Percentiles rank a stretch among this genome's conserved stretches.
phyloP scores from a whole-genome alignment of 352 stramenopile genomes.

The Elongisporangium undulatum region DNA sequence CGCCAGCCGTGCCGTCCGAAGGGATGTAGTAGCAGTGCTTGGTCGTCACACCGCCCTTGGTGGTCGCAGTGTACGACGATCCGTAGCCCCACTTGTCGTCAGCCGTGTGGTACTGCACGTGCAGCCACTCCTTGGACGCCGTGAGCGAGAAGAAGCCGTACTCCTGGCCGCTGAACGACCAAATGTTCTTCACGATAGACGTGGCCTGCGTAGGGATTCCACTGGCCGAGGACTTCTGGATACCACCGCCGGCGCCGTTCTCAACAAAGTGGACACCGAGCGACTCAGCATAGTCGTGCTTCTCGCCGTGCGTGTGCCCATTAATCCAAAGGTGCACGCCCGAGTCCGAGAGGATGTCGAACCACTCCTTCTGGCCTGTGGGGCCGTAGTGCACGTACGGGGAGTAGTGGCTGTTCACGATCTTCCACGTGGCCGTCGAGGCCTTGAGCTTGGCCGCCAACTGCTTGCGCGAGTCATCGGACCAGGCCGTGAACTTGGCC shows the following conservation, averaged over 20 bases:
- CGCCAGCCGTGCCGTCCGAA: slow-evolving; percentile 18
- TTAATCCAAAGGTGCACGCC: slow-evolving; percentile 41
- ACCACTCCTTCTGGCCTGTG: slow-evolving; percentile 35
- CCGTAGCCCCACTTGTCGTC: slow-evolving; percentile 50
- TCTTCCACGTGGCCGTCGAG: slow-evolving; percentile 63
- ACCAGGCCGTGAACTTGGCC: slow-evolving; percentile 37
- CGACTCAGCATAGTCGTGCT: slow-evolving; percentile 47
- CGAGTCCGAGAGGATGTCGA: slow-evolving; percentile 30
- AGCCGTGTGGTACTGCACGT: slow-evolving; percentile 61
- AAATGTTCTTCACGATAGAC: slow-evolving; percentile 49
- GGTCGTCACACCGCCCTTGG: slow-evolving; percentile 35
- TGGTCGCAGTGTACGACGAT: slow-evolving; percentile 34
- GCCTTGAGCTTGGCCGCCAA: slow-evolving; percentile 30
- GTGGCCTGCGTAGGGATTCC: slow-evolving; percentile 49
- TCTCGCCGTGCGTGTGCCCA: slow-evolving; percentile 65
- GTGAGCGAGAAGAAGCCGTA: slow-evolving; percentile 70
- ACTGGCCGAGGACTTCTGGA: slow-evolving; percentile 65
- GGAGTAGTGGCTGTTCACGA: slow-evolving; percentile 68
- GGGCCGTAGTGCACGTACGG: slow-evolving; percentile 47
- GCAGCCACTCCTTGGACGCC: slow-evolving; percentile 53
- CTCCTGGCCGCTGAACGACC: slow-evolving; percentile 50
- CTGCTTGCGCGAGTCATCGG: slow-evolving; percentile 36
- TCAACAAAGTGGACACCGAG: slow-evolving; percentile 71
- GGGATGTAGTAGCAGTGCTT: slow-evolving; percentile 77
- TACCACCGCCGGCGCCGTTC: slow-evolving; percentile 67